Evolutionary conservation across 2,329 filamentous ascomycete species (phyloP).

Genomic region (Phyllosticta citrichinensis): DNA sequence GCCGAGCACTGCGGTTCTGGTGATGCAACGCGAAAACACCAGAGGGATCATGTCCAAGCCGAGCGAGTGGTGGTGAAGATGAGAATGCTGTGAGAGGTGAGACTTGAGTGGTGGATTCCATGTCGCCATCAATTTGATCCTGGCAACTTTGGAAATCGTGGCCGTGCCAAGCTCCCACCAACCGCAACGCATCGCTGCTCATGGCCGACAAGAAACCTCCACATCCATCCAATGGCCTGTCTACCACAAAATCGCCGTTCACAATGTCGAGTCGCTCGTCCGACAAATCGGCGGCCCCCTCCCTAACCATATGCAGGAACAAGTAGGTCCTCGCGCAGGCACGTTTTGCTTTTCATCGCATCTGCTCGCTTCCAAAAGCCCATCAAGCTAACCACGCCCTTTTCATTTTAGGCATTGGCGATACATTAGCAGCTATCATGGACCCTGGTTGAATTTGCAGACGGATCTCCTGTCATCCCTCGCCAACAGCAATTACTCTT

Average conservation of each 20-base stretch:
- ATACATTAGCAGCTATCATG: slow-evolving; percentile 75
- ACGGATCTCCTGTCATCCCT: slow-evolving; percentile 69
- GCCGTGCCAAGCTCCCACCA: background rate
- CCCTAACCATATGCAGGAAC: slow-evolving; percentile 33
- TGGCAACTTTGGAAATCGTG: background rate
- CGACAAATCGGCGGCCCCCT: slow-evolving; percentile 2
- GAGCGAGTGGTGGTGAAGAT: too few relatives aligned
- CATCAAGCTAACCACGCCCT: background rate
- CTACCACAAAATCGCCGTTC: background rate
- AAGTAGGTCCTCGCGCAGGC: slow-evolving; percentile 23
- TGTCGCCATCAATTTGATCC: background rate
- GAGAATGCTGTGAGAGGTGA: background rate
- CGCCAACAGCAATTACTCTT: slow-evolving; percentile 69
- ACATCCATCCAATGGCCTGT: background rate
- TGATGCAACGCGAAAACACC: background rate
- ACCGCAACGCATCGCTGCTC: background rate
- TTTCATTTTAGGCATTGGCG: slow-evolving; percentile 58
- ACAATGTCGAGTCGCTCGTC: slow-evolving; percentile 14
- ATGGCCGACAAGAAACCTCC: slow-evolving; percentile 1
- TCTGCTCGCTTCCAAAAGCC: background rate
- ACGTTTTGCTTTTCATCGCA: slow-evolving; percentile 8
- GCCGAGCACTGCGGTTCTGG: background rate
- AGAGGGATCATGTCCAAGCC: too few relatives aligned
- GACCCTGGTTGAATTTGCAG: slow-evolving; percentile 72
- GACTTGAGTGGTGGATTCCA: background rate